Percentiles rank a stretch among this genome's conserved stretches.
Evolutionary conservation across 352 stramenopile genomes (phyloP).

Genomic region (Pythium dissimile): DNA sequence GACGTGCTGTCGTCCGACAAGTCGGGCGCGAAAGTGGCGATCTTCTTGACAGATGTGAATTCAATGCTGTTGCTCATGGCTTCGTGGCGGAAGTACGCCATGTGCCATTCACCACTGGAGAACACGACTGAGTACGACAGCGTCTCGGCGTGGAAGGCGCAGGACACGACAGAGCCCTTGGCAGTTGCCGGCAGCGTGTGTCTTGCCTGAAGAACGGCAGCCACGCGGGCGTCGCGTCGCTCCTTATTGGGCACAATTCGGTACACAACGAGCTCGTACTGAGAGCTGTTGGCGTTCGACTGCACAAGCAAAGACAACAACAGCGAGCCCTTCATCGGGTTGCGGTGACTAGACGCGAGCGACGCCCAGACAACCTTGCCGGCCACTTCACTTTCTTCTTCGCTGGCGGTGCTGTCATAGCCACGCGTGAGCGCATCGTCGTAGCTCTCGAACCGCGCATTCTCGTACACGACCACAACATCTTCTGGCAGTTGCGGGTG

Average conservation of each 20-base stretch:
- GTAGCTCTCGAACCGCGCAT: constrained; percentile 56
- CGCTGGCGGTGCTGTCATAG: constrained; percentile 33
- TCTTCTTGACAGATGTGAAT: constrained; percentile 34
- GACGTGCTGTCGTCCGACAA: constrained; percentile 14
- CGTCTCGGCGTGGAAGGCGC: constrained; percentile 67
- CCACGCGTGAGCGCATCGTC: constrained; percentile 44
- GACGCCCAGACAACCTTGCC: constrained; percentile 47
- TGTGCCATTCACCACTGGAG: constrained; percentile 53
- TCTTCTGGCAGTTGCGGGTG: constrained; percentile 61
- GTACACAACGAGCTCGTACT: constrained; percentile 56
- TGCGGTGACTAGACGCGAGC: constrained; percentile 51
- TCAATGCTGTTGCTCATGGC: constrained; percentile 40
- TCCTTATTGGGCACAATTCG: constrained; percentile 39
- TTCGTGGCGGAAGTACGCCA: constrained; percentile 45
- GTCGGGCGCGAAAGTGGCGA: constrained; percentile 30
- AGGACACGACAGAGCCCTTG: constrained; percentile 31
- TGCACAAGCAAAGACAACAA: constrained; percentile 61
- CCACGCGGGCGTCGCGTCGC: constrained; percentile 31
- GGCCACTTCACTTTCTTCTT: constrained; percentile 17
- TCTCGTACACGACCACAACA: constrained; percentile 60
- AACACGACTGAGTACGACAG: constrained; percentile 69
- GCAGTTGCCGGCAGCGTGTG: constrained; percentile 18
- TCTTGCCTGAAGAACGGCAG: constrained; percentile 31
- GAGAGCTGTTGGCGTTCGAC: constrained; percentile 23
- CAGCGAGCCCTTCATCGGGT: constrained; percentile 52